These are phyloP conservation scores for Bruguiera parviflora DNA, from an alignment of 345 rosid genomes.

Conservation along the genomic window DNA sequence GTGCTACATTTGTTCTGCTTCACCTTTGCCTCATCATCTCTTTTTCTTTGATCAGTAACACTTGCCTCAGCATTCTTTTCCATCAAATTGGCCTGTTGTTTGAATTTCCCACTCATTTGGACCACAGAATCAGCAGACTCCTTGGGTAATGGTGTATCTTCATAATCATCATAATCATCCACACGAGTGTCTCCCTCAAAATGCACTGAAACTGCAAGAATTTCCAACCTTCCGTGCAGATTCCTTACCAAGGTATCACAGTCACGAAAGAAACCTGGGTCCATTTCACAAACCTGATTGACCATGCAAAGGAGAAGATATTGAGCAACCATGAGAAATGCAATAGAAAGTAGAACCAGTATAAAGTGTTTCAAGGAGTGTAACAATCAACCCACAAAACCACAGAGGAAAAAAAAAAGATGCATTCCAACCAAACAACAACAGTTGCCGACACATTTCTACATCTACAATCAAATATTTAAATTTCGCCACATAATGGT, in stretches of 20 bases:
- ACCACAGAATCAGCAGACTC: slow-evolving; percentile 32
- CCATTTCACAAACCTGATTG: slow-evolving; percentile 75
- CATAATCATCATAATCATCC: slow-evolving; percentile 69
- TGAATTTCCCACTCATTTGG: slow-evolving; percentile 50
- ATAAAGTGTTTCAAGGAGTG: no score
- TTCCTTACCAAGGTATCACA: slow-evolving; percentile 77
- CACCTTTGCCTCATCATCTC: slow-evolving; percentile 37
- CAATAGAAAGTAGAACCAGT: neutral
- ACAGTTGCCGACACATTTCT: no score
- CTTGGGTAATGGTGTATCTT: slow-evolving; percentile 43
- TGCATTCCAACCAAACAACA: neutral
- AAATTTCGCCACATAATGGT: no score
- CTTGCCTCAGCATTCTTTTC: slow-evolving; percentile 39
- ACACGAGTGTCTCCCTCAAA: slow-evolving; percentile 84
- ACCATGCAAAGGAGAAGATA: slow-evolving; percentile 5
- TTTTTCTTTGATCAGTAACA: slow-evolving; percentile 16
- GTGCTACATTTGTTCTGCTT: slow-evolving; percentile 83
- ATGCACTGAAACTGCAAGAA: slow-evolving; percentile 83
- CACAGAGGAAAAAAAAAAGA: neutral
- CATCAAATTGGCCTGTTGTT: slow-evolving; percentile 43
- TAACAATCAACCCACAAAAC: no score
- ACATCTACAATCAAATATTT: no score
- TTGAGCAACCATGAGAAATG: neutral
- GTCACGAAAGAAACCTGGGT: slow-evolving; percentile 73
- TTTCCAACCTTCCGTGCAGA: slow-evolving; percentile 80